Percentiles rank a stretch among this genome's conserved stretches.
Evolutionary conservation across 2,329 filamentous ascomycete genomes (phyloP).

Genomic region (Penicillium verrucosum): DNA sequence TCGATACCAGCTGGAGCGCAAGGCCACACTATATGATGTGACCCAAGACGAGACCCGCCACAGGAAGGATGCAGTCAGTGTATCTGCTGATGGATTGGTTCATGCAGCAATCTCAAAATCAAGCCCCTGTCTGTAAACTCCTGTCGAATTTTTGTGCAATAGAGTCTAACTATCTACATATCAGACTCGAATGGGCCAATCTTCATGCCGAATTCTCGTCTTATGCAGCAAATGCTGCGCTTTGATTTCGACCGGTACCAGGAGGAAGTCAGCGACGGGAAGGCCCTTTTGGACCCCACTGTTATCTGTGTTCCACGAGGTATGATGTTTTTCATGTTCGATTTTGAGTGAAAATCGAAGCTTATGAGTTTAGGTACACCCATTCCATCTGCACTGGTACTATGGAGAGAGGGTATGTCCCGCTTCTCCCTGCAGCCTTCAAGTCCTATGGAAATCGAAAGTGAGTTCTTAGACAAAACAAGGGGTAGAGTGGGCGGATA

Average conservation of each 20-base stretch:
- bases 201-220: conserved; percentile 9
- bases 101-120: conserved; percentile 5
- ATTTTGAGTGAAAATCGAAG: background rate
- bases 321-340: background rate
- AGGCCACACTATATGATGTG: conserved; percentile 6
- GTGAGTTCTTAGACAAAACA: background rate
- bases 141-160: background rate
- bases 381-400: conserved; percentile 1
- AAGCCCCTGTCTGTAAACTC: conserved; percentile 5
- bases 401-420: conserved; percentile 5
- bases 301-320: conserved; percentile 4
- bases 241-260: conserved; percentile 9
- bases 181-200: conserved; percentile 9
- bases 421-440: conserved; percentile 9
- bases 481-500: background rate
- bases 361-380: conserved; percentile 1
- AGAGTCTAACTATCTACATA: background rate
- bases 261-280: conserved; percentile 2
- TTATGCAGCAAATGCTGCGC: conserved; percentile 9
- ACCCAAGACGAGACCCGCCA: conserved; percentile 6
- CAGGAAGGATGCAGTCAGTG: conserved; percentile 4
- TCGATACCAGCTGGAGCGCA: conserved; percentile 4
- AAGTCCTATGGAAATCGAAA: conserved; percentile 1
- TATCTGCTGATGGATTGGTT: conserved; percentile 4
- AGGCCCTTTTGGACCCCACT: background rate